phyloP scores from a whole-genome alignment of 2,329 filamentous ascomycete genomes.

The Trichophyton benhamiae region DNA sequence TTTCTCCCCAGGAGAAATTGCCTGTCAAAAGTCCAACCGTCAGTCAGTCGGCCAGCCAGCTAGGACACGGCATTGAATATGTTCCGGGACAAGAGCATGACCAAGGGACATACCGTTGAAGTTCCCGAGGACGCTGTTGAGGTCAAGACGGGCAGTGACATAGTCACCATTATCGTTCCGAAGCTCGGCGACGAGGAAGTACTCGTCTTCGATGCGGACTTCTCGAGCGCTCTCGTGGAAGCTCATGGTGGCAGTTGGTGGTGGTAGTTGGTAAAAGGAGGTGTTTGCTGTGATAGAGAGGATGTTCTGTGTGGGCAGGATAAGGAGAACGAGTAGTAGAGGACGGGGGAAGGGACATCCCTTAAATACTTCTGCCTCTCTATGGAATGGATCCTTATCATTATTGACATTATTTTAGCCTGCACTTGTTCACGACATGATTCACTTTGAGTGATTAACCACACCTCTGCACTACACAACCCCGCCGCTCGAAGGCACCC shows the following conservation, averaged over 20 bases:
- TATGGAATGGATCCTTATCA: too few relatives aligned
- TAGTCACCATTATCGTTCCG: background rate
- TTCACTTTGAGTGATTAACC: too few relatives aligned
- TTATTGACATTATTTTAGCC: too few relatives aligned
- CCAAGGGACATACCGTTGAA: background rate
- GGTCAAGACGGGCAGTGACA: background rate
- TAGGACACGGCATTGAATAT: background rate
- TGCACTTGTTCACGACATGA: too few relatives aligned
- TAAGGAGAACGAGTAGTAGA: background rate
- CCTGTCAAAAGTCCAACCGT: background rate
- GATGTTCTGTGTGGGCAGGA: too few relatives aligned
- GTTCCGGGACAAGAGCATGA: too few relatives aligned
- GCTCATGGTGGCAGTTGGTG: background rate
- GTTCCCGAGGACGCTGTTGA: background rate
- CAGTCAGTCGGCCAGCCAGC: background rate
- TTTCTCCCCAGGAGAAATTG: background rate
- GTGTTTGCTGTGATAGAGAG: too few relatives aligned
- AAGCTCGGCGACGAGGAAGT: background rate
- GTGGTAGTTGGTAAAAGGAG: background rate
- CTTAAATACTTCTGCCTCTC: background rate
- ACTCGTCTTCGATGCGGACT: background rate
- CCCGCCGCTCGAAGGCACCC: background rate
- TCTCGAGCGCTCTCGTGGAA: background rate
- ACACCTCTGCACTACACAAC: background rate
- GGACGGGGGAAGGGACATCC: background rate